Conservation (phyloP, 2,329 filamentous ascomycete genomes). For the Fusarium scirpi region DNA sequence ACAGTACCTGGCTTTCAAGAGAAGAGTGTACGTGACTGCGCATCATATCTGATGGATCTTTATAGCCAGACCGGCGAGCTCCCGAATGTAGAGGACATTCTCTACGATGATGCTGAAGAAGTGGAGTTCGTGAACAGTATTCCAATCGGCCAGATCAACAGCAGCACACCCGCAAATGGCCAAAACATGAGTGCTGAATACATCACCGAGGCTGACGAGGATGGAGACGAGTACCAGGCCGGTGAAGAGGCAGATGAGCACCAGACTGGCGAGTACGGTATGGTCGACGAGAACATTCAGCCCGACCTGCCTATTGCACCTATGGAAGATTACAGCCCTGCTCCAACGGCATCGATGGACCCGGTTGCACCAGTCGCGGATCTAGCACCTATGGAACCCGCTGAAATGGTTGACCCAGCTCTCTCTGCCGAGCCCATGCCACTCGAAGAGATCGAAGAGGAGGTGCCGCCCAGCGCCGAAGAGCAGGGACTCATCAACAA, state of each 20-base stretch:
- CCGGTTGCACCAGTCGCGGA: constrained; percentile 19
- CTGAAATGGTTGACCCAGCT: constrained; percentile 40
- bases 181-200: constrained; percentile 46
- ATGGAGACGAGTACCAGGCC: constrained; percentile 33
- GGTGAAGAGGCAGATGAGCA: constrained; percentile 17
- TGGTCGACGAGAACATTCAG: constrained; percentile 42
- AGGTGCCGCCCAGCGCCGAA: constrained; percentile 16
- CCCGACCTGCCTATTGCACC: constrained; percentile 47
- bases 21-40: constrained; percentile 52
- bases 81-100: constrained; percentile 49
- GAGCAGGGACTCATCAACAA: constrained; percentile 25
- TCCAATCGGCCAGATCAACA: constrained; percentile 21
- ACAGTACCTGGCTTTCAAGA: constrained; percentile 49
- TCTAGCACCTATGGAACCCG: constrained; percentile 20
- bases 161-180: constrained; percentile 6
- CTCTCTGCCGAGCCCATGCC: constrained; percentile 27
- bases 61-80: constrained; percentile 52
- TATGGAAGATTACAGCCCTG: constrained; percentile 43
- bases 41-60: constrained; percentile 51
- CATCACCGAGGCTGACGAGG: constrained; percentile 49
- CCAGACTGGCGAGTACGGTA: constrained; percentile 27
- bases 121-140: constrained; percentile 48
- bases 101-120: constrained; percentile 51
- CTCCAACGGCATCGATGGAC: constrained; percentile 32
- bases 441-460: constrained; percentile 24